Percentiles rank a stretch among this genome's conserved stretches.
These are phyloP conservation scores for Holtermannia corniformis DNA, from an alignment of 768 basidiomycete genomes.

Conservation along the genomic window DNA sequence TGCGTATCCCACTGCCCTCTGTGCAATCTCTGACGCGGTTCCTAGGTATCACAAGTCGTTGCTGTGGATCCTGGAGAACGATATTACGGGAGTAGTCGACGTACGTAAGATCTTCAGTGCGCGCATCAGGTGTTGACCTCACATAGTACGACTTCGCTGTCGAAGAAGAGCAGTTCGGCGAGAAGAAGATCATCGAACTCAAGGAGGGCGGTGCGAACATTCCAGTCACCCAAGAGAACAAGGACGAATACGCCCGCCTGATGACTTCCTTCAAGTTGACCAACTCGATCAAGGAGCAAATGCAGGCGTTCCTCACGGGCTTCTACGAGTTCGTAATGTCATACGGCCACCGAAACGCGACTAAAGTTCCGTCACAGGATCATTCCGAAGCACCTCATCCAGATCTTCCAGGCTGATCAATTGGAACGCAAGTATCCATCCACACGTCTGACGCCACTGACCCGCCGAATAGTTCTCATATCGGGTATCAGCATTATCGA, in stretches of 20 bases:
- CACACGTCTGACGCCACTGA: neutral
- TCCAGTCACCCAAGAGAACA: slow-evolving; percentile 92
- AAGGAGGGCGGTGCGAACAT: slow-evolving; percentile 75
- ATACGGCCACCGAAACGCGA: neutral
- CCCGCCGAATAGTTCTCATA: slow-evolving; percentile 36
- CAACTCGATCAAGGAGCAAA: slow-evolving; percentile 91
- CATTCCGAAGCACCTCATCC: slow-evolving; percentile 88
- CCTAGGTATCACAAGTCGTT: slow-evolving; percentile 80
- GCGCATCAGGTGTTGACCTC: neutral
- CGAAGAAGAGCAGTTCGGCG: slow-evolving; percentile 95
- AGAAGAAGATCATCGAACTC: slow-evolving; percentile 74
- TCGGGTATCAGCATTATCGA: slow-evolving; percentile 93
- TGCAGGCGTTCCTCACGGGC: slow-evolving; percentile 75
- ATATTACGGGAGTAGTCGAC: slow-evolving; percentile 45
- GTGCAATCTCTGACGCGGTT: slow-evolving; percentile 7
- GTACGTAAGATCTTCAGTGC: slow-evolving; percentile 4
- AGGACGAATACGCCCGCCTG: slow-evolving; percentile 87
- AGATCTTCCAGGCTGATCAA: slow-evolving; percentile 49
- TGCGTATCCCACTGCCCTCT: neutral
- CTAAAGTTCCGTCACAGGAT: slow-evolving; percentile 44
- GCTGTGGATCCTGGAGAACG: slow-evolving; percentile 97
- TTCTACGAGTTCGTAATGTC: slow-evolving; percentile 63
- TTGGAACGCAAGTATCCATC: slow-evolving; percentile 28
- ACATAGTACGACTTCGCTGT: slow-evolving; percentile 81
- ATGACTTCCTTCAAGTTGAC: slow-evolving; percentile 89